Evolutionary conservation across 345 rosid genomes (phyloP).

Genomic region (Rhodomyrtus tomentosa): DNA sequence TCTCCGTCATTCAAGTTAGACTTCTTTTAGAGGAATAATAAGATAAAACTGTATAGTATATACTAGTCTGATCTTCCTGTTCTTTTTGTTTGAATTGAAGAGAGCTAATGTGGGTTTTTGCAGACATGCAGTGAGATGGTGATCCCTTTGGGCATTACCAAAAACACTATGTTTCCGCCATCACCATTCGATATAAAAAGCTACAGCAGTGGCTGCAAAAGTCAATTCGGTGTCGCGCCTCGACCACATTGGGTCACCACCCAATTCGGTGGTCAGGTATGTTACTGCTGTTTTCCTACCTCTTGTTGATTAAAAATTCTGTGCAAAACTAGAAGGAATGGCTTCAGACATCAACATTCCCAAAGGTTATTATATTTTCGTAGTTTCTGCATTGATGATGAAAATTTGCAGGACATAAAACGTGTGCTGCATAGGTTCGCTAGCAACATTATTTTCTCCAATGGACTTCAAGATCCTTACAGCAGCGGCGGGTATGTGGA

Average conservation of each 20-base stretch:
- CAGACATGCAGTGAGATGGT: constrained; percentile 61
- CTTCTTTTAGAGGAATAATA: too few species aligned
- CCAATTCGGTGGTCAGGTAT: not conserved
- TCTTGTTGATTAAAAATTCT: not conserved
- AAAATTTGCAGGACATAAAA: constrained; percentile 27
- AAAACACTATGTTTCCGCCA: constrained; percentile 45
- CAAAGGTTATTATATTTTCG: not conserved
- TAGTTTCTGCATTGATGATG: not conserved
- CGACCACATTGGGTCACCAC: too few species aligned
- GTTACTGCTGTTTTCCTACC: not conserved
- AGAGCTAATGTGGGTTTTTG: not conserved
- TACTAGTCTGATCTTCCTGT: not conserved
- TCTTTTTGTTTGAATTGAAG: not conserved
- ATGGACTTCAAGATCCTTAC: constrained; percentile 42
- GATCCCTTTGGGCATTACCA: constrained; percentile 30
- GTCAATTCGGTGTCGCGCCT: not conserved
- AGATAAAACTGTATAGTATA: too few species aligned
- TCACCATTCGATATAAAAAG: constrained; percentile 24
- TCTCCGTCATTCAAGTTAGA: too few species aligned
- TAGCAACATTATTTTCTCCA: constrained; percentile 62
- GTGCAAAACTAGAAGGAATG: not conserved
- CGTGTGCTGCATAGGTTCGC: constrained; percentile 27
- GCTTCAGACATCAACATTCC: not conserved
- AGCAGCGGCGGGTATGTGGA: constrained; percentile 38
- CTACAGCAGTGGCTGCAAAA: constrained; percentile 22